Conservation (phyloP, 2,329 filamentous ascomycete species). For the Ophiostoma quercus region DNA sequence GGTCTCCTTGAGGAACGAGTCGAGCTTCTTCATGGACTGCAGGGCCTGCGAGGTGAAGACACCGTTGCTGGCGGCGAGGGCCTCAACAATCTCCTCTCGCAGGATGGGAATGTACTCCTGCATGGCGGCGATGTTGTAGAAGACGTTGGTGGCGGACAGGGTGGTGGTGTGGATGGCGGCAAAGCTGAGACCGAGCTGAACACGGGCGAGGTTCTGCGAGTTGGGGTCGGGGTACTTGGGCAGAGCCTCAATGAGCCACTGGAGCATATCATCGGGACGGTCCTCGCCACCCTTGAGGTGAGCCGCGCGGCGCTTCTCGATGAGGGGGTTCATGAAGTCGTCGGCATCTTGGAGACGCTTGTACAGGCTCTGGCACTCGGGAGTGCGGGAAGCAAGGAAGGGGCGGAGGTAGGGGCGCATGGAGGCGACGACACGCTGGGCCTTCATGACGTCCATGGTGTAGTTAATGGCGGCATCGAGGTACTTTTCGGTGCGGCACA, state of each 20-base stretch:
- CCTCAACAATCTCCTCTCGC: constrained; percentile 42
- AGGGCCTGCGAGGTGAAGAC: constrained; percentile 31
- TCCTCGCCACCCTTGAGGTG: constrained; percentile 25
- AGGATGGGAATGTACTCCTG: constrained; percentile 48
- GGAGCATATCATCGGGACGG: constrained; percentile 43
- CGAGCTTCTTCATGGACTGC: constrained; percentile 35
- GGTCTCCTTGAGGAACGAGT: constrained; percentile 35
- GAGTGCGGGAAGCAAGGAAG: background rate
- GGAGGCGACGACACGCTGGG: constrained; percentile 2
- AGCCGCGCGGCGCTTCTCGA: background rate
- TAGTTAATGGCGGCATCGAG: constrained; percentile 38
- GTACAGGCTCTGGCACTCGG: background rate
- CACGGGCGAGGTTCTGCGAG: constrained; percentile 37
- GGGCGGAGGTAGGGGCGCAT: constrained; percentile 28
- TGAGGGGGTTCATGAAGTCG: background rate
- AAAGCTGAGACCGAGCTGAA: constrained; percentile 43
- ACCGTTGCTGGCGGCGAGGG: constrained; percentile 29
- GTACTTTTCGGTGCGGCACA: constrained; percentile 43
- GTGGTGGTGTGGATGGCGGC: constrained; percentile 51
- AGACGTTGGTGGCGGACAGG: constrained; percentile 42
- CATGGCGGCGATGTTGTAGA: constrained; percentile 48
- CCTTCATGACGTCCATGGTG: constrained; percentile 38
- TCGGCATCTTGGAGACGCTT: background rate
- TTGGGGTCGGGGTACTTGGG: constrained; percentile 34
- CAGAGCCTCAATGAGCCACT: constrained; percentile 43